Evolutionary conservation across 1,284 basidiomycete genomes (phyloP), one percentile per base, ranked within the genome.

Genomic region (Puccinia novopanici): DNA sequence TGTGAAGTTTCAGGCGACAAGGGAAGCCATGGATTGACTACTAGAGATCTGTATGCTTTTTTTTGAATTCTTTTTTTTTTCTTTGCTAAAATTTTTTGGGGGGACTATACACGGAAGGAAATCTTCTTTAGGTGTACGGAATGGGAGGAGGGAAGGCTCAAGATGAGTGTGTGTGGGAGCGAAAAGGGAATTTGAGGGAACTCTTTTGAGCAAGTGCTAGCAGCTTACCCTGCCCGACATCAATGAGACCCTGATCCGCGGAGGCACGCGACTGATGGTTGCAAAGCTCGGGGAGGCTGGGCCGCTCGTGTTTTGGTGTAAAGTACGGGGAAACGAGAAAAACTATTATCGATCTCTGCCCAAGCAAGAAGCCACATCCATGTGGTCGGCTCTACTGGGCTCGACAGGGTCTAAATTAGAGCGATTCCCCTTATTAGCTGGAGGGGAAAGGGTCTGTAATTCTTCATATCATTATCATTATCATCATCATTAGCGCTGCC

Each of bases 211-310:
- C 71, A 73, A 12, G 9, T n/a, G 27, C 48, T 48, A 27, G 48
- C 67, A 67, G 27, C 68, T 22, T 30, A 73, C 48, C 54, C 52
- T 40, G 71, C 52, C 34, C 34, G 9, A 37, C 52, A 42, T 42
- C 54, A 34, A 34, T 34, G 34, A 57, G 71, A 73, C 71, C 71
- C 71, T 73, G 71, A 57, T 73, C 71, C 71, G 71, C 71, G 71
- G 71, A 55, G 71, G 71, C 24, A 73, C 71, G 70, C 48, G 5
- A 72, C 70, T 72, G 50, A 55, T 2, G 37, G 45, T n/a, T 34
- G 71, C 71, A 73, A 73, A n/a, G 34, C 61, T 63, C 37, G 30
- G 65, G 17, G 34, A 34, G 34, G 65, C 65, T 68, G 65, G 24
- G 12, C 55, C 55, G 65, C 65, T 68, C 37, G 61, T 42, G 61